These are phyloP conservation scores for Lactarius evosmus DNA, from an alignment of 768 basidiomycete genomes.

Conservation along the genomic window DNA sequence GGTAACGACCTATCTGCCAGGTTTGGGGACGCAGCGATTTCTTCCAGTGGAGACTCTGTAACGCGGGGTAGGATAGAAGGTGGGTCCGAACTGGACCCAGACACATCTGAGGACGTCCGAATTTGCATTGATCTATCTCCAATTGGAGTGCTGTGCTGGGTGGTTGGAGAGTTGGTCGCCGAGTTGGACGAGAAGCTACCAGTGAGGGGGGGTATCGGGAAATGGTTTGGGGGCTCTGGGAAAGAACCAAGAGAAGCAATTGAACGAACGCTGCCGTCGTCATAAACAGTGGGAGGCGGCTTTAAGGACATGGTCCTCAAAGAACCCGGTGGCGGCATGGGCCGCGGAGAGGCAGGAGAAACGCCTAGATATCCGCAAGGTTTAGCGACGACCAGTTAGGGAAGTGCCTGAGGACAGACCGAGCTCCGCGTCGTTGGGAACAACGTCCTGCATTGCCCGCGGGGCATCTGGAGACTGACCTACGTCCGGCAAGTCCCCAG, in stretches of 20 bases:
- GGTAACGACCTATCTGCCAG: constrained; percentile 2
- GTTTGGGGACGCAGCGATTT: background rate
- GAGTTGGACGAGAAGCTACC: constrained; percentile 23
- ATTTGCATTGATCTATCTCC: constrained; percentile 4
- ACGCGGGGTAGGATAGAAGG: constrained; percentile 11
- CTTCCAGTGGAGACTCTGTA: constrained; percentile 20
- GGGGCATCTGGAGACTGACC: constrained; percentile 21
- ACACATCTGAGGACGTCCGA: constrained; percentile 20
- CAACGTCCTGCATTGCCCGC: constrained; percentile 2
- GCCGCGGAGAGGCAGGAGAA: constrained; percentile 3
- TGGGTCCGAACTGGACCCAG: constrained; percentile 17
- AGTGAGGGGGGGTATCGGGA: constrained; percentile 53
- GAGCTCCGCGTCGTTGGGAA: constrained; percentile 1
- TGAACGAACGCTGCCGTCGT: constrained; percentile 33
- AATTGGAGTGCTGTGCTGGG: background rate
- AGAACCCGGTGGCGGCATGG: constrained; percentile 7
- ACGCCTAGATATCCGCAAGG: constrained; percentile 5
- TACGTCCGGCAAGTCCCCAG: constrained; percentile 42
- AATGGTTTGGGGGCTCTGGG: constrained; percentile 68
- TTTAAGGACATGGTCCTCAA: constrained; percentile 4
- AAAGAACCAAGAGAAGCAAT: constrained; percentile 72
- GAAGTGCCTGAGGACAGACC: constrained; percentile 1
- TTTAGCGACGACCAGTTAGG: background rate
- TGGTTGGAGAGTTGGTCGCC: constrained; percentile 11
- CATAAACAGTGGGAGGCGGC: constrained; percentile 18